These are phyloP conservation scores for Lathyrus aphaca DNA, from an alignment of 306 rosid genomes.

Conservation along the genomic window DNA sequence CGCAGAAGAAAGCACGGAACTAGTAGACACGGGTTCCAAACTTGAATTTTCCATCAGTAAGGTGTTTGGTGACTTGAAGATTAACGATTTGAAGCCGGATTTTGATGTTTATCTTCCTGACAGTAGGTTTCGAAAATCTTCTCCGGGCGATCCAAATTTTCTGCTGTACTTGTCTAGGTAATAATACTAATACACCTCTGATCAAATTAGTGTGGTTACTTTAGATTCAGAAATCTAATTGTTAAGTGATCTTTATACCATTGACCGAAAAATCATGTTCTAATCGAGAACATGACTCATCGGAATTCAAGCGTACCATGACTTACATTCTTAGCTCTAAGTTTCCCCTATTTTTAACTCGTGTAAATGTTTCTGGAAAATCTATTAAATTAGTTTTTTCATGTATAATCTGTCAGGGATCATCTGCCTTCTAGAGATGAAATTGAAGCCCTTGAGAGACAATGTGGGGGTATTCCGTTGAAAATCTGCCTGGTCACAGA, in stretches of 20 bases:
- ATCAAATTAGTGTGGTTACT: constrained; percentile 18
- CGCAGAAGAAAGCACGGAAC: constrained; percentile 42
- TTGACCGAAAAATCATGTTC: background rate
- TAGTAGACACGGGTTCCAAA: constrained; percentile 38
- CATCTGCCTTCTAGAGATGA: constrained; percentile 62
- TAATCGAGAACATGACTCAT: constrained; percentile 6
- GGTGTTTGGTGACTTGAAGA: constrained; percentile 54
- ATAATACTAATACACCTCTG: background rate
- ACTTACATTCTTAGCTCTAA: background rate
- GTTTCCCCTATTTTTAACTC: background rate
- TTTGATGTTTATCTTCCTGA: constrained; percentile 83
- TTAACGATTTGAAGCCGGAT: constrained; percentile 56
- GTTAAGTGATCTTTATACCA: background rate
- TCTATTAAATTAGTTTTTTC: constrained; percentile 17
- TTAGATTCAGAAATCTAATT: constrained; percentile 1
- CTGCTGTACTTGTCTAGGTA: constrained; percentile 78
- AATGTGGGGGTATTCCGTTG: constrained; percentile 60
- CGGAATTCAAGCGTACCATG: constrained; percentile 13
- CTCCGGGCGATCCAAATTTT: constrained; percentile 76
- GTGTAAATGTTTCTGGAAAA: background rate
- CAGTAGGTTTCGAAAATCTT: constrained; percentile 77
- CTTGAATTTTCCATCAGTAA: constrained; percentile 42
- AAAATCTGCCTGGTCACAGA: constrained; percentile 66
- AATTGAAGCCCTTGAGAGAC: constrained; percentile 59
- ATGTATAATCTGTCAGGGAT: constrained; percentile 54